Evolutionary conservation across 2,329 filamentous ascomycete genomes (phyloP), one percentile per base, ranked within the genome.

Genomic region (Trichoderma sp.): DNA sequence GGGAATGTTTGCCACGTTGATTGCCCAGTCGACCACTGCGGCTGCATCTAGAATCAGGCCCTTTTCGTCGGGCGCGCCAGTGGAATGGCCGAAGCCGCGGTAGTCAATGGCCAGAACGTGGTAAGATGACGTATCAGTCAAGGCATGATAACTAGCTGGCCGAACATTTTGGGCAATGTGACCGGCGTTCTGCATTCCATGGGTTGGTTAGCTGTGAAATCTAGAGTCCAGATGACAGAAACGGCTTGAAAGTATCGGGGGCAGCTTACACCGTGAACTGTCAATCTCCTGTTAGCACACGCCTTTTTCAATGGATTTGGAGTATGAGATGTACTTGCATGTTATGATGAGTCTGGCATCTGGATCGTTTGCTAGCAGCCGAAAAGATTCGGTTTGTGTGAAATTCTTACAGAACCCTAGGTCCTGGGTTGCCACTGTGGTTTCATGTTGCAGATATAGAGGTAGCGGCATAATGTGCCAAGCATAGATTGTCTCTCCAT

Each of bases 21-120:
- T 85, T 11, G 92, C 89, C 83, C 92, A 97, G 73, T 94, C 87
- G 3, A 97, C 85, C 3, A 93, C 83, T 0, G 93, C 86, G 4
- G 92, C 85, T 17, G 91, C 93, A 78, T 98, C 95, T 5, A 88
- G 88, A 70, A 97, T 93, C 8, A 98, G 83, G 0, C 95, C 95
- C 43, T 87, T 83, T 82, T 98, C 95, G 0, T 90, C 91, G 0
- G 95, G 95, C 4, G 82, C 83, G n/a, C 95, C 94, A 0, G 91
- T 93, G 9, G 93, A 96, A 50, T 88, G 86, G 1, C 94, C 95
- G 76, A 93, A 98, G 7, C 95, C 95, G 20, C 95, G 92, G 81
- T 98, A 98, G 84, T 97, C 94, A 76, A 97, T 90, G 50, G 93
- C 89, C n/a, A 98, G 85, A 58, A 97, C 88, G 78, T 98, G 95